Evolutionary conservation across 192 early-diverging fungal genomes (phyloP), one percentile per base, ranked within the genome.

Genomic region (Mortierella alpina): DNA sequence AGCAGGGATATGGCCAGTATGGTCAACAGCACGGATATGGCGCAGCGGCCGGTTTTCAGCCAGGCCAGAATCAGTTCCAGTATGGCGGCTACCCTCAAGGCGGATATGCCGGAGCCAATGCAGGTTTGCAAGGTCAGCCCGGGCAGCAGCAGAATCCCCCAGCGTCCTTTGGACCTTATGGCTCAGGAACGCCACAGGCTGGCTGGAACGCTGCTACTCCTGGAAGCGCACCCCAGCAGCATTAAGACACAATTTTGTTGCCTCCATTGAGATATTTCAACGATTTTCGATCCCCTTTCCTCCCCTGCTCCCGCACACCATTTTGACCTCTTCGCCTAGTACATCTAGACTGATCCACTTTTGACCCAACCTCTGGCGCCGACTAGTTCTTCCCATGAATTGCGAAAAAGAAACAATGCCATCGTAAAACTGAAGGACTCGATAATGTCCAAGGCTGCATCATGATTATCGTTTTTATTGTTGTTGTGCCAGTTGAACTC

Each of bases 11-110:
- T 42, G 71, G 51, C 57, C 70, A 73, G 18, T 60, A 63, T 14
- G 72, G 63, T 31, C 64, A 73, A 51, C 68, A 78, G 56, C 63
- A 61, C 18, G 75, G 71, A 2, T 68, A 63, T 53, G 82, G 63
- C 45, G 46, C 20, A 10, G 66, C 48, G 42, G 59, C 44, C 64
- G 63, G 68, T 55, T 66, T 70, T 52, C 64, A 75, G 22, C 66
- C 75, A 40, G 61, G 69, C 48, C 71, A 67, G 48, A 72, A 47
- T 47, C 64, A 83, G 41, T 72, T 63, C 52, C 68, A 65, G 15
- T 72, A 70, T 42, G 68, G 42, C 9, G 50, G 58, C 41, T 67
- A 69, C n/a, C 47, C 67, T 51, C 67, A 68, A n/a, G 58, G 82
- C 20, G 75, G 70, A 4, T 68, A 70, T 54, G 47, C 48, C 11